Evolutionary conservation across 495 filamentous ascomycete genomes (phyloP), one percentile per base, ranked within the genome.

Genomic region (Talaromyces nanjingensis): DNA sequence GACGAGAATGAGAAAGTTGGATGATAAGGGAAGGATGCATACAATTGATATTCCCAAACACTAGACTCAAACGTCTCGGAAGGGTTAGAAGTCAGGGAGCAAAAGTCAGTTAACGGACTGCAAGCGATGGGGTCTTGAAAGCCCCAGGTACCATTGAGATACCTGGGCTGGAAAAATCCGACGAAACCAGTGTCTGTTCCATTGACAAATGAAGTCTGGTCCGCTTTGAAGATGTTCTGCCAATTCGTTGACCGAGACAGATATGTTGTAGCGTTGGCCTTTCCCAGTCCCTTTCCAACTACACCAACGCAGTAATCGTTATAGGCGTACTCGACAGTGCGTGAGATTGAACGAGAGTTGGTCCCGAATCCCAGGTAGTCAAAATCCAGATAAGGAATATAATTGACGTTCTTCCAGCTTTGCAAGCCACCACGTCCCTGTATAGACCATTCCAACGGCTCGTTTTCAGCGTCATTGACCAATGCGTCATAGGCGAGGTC

Each of bases 301-400:
- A 84, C 77, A 2, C 84, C 68, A 59, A 89, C 84, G 59, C 77
- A 79, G 67, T 86, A 89, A 71, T 89, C 86, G 68, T 88, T 84
- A 65, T 88, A 88, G 25, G 81, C 77, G 71, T 89, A 88, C 66
- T 88, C 86, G 0, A 88, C 74, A 0, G 85, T 88, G 9, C 86
- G 76, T 3, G 82, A 86, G 47, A 89, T 78, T 68, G 77, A 83
- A 20, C 86, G 75, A 4, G 86, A 87, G 74, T 87, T 81, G 14
- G 84, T 84, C 4, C 86, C 86, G 54, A 85, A 84, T 14, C 85
- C 85, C 42, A 81, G 77, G 68, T 79, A 79, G 72, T 87, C 85
- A 59, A 85, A 85, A 67, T 87, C 85, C 55, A 86, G 77, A 9
- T 81, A 81, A 6, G 84, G 84, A 56, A 87, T 86, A 69, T 87